Evolutionary conservation across 2,329 filamentous ascomycete genomes (phyloP).

Genomic region (Diaporthe destruens): DNA sequence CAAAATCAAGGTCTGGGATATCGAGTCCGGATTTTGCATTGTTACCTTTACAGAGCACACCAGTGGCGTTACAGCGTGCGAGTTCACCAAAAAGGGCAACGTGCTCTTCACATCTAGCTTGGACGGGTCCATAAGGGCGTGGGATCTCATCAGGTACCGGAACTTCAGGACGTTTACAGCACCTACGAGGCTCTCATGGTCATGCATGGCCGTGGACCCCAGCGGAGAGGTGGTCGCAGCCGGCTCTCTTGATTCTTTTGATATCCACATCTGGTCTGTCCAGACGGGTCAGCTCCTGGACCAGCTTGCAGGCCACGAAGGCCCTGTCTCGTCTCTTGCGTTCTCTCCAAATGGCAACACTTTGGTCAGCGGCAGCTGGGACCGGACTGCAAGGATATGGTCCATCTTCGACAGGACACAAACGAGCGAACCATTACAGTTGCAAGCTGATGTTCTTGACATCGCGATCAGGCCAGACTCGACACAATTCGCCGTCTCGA

Average conservation of each 20-base stretch:
- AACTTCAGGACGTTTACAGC: conserved; percentile 99
- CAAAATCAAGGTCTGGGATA: conserved; percentile 99
- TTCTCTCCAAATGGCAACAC: conserved; percentile 89
- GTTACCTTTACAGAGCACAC: conserved; percentile 98
- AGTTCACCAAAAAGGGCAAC: conserved; percentile 95
- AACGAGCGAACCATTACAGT: conserved; percentile 91
- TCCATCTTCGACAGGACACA: conserved; percentile 94
- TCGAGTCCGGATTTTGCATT: conserved; percentile 95
- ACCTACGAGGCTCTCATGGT: conserved; percentile 90
- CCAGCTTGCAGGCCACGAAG: conserved; percentile 91
- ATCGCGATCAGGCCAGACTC: conserved; percentile 92
- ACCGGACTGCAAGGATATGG: conserved; percentile 95
- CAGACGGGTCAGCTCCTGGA: conserved; percentile 97
- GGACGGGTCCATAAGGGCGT: conserved; percentile 93
- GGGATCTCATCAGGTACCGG: conserved; percentile 95
- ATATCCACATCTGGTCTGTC: conserved; percentile 98
- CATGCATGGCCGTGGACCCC: conserved; percentile 94
- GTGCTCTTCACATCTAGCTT: conserved; percentile 95
- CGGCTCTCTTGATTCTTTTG: conserved; percentile 94
- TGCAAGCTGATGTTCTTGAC: conserved; percentile 90
- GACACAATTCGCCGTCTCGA: conserved; percentile 89
- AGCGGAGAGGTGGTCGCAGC: conserved; percentile 97
- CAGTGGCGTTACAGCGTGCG: conserved; percentile 91
- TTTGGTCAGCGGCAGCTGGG: conserved; percentile 95
- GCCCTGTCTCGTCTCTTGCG: conserved; percentile 87